A percentile compares a stretch with the other conserved stretches of the same genome.
These are phyloP conservation scores for Geosmithia flava DNA, from an alignment of 2,329 filamentous ascomycete genomes.

Conservation along the genomic window DNA sequence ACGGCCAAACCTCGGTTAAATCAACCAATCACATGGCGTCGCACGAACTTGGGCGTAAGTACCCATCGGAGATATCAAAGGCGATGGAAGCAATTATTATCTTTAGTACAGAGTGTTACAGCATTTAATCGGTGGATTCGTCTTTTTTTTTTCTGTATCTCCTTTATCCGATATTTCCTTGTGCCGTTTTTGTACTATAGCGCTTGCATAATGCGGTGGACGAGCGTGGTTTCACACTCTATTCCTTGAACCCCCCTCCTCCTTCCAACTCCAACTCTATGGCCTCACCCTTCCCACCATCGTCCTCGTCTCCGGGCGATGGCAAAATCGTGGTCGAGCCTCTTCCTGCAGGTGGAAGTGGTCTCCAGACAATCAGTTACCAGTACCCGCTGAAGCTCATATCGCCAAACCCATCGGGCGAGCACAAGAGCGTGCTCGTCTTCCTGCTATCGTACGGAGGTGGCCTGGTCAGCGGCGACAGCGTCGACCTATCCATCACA, in stretches of 20 bases:
- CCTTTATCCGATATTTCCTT: background rate
- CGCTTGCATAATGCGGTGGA: background rate
- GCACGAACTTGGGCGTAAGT: background rate
- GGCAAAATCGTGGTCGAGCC: constrained; percentile 65
- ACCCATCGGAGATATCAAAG: too few relatives aligned
- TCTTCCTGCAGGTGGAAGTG: constrained; percentile 58
- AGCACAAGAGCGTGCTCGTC: constrained; percentile 59
- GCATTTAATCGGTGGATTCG: too few relatives aligned
- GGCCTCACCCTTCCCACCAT: constrained; percentile 65
- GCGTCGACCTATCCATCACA: constrained; percentile 59
- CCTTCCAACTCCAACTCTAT: constrained; percentile 14
- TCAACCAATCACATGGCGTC: background rate
- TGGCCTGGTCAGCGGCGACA: constrained; percentile 79
- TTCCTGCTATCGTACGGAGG: constrained; percentile 93
- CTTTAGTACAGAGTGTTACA: too few relatives aligned
- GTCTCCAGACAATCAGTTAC: constrained; percentile 65
- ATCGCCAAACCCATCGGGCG: constrained; percentile 56
- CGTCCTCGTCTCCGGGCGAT: constrained; percentile 62
- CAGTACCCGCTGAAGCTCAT: constrained; percentile 95
- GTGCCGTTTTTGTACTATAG: background rate
- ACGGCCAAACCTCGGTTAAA: constrained; percentile 1
- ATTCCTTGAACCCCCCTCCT: background rate
- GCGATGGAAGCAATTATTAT: too few relatives aligned
- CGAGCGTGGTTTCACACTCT: background rate
- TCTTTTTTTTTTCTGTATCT: background rate